Percentiles rank a stretch among this genome's conserved stretches.
These are phyloP conservation scores for Arctium lappa DNA, from an alignment of 129 eudicot genomes.

Conservation along the genomic window DNA sequence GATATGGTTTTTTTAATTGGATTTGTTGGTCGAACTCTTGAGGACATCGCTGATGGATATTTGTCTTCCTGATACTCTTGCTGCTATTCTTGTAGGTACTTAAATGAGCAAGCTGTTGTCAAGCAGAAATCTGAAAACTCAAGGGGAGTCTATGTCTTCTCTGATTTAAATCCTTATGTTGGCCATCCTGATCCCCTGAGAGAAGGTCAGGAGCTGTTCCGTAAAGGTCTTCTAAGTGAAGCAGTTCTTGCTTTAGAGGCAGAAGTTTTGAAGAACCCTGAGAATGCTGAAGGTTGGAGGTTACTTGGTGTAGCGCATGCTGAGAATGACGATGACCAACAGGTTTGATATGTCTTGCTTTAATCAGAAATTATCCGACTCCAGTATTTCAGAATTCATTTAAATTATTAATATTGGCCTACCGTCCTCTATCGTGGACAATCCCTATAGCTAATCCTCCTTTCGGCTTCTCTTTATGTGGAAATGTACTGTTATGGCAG, in stretches of 20 bases:
- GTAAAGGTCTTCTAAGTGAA: constrained; percentile 96
- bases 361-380: not conserved
- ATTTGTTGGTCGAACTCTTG: not conserved
- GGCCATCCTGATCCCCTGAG: constrained; percentile 94
- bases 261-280: constrained; percentile 91
- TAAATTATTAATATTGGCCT: not conserved
- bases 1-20: not conserved
- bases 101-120: constrained; percentile 70
- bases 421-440: not conserved
- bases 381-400: not conserved
- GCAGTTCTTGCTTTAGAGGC: constrained; percentile 99
- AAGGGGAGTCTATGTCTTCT: constrained; percentile 79
- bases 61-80: not conserved
- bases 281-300: constrained; percentile 97
- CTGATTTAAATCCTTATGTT: constrained; percentile 95
- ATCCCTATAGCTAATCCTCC: not conserved
- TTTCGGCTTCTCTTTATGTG: not conserved
- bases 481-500: constrained; percentile 31
- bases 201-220: constrained; percentile 94
- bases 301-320: constrained; percentile 96
- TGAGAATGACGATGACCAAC: constrained; percentile 96
- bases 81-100: constrained; percentile 40
- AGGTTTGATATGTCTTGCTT: constrained; percentile 43
- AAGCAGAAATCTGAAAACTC: constrained; percentile 58
- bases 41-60: not conserved